A percentile compares a stretch with the other conserved stretches of the same genome.
phyloP scores from a whole-genome alignment of 2,329 filamentous ascomycete genomes.

The Pseudocercospora fuligena region DNA sequence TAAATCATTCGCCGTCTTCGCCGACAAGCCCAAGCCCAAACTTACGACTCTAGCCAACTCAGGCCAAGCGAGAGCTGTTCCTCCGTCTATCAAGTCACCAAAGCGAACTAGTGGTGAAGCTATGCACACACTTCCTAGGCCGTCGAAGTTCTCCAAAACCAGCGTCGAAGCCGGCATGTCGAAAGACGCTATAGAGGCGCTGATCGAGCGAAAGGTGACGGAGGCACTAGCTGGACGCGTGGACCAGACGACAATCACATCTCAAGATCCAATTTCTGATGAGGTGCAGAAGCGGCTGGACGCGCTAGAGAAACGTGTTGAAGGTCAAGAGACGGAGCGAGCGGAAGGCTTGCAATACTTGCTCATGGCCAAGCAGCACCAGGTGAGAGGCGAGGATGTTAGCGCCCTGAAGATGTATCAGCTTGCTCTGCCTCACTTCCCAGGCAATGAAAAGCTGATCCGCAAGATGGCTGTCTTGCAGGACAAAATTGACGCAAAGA shows the following conservation, averaged over 20 bases:
- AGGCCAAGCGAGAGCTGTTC: conserved; percentile 24
- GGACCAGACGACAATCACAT: conserved; percentile 36
- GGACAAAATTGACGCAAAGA: conserved; percentile 54
- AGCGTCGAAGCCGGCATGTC: conserved; percentile 44
- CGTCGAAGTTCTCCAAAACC: conserved; percentile 46
- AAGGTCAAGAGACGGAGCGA: conserved; percentile 71
- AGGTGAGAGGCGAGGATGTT: conserved; percentile 77
- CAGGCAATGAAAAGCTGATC: conserved; percentile 76
- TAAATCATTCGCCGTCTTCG: conserved; percentile 86
- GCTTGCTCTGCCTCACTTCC: conserved; percentile 82
- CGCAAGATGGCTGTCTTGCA: conserved; percentile 60
- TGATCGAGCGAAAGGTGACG: conserved; percentile 89
- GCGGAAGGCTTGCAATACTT: conserved; percentile 84
- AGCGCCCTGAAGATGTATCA: conserved; percentile 86
- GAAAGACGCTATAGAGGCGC: conserved; percentile 78
- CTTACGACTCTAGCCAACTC: conserved; percentile 35
- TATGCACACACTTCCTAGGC: conserved; percentile 43
- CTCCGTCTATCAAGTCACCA: conserved; percentile 34
- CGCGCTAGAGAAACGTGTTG: conserved; percentile 83
- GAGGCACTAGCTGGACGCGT: conserved; percentile 83
- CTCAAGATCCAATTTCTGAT: conserved; percentile 61
- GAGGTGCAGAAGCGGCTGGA: conserved; percentile 82
- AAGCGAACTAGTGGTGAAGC: conserved; percentile 53
- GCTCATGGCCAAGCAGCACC: conserved; percentile 90
- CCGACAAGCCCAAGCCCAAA: conserved; percentile 65